phyloP scores from a whole-genome alignment of 306 rosid species.

The Spatholobus suberectus region DNA sequence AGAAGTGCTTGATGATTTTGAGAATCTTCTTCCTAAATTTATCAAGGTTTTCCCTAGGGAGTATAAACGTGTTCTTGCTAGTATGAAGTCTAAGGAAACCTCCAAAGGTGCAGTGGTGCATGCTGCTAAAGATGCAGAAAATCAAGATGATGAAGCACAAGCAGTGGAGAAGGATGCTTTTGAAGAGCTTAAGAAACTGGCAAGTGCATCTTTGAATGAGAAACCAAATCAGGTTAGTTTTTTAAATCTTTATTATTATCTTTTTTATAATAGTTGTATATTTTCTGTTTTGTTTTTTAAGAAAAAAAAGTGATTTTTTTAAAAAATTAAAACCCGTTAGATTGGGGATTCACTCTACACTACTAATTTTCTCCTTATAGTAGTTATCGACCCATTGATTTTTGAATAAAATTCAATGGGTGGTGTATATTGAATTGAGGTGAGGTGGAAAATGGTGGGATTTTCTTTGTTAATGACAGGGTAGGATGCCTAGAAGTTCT shows the following conservation, averaged over 20 bases:
- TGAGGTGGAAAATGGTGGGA: neutral
- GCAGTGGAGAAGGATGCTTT: conserved; percentile 77
- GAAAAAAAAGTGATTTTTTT: neutral
- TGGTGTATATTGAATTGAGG: neutral
- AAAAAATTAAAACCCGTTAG: neutral
- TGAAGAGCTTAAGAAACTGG: conserved; percentile 93
- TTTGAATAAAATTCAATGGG: neutral
- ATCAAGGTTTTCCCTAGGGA: conserved; percentile 92
- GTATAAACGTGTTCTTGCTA: conserved; percentile 83
- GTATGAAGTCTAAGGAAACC: conserved; percentile 63
- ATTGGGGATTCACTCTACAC: neutral
- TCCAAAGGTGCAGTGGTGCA: conserved; percentile 50
- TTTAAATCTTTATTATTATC: neutral
- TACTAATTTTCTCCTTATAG: neutral
- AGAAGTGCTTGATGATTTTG: conserved; percentile 81
- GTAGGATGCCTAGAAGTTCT: neutral
- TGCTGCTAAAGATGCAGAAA: conserved; percentile 52
- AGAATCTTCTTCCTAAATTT: conserved; percentile 78
- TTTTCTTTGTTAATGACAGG: neutral
- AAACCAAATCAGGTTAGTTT: conserved; percentile 60
- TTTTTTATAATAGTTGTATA: neutral
- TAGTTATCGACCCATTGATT: neutral
- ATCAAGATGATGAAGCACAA: conserved; percentile 62
- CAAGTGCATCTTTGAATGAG: conserved; percentile 71
- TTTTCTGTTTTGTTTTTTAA: neutral